These are phyloP conservation scores for Taiozyma sp. DNA, from an alignment of 1,139 yeast genomes.

Conservation along the genomic window DNA sequence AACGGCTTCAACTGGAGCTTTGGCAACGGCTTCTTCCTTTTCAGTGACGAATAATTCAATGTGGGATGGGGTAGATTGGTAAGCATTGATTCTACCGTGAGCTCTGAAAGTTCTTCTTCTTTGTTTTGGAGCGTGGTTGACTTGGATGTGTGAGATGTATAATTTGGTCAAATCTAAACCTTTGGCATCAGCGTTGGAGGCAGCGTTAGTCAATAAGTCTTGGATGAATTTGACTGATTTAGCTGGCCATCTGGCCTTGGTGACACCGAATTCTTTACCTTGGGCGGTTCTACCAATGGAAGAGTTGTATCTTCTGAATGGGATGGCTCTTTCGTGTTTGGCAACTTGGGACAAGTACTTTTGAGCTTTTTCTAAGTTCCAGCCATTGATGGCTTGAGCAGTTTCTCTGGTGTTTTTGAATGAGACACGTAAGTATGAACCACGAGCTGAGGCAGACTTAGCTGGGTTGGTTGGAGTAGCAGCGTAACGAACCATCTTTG, in stretches of 20 bases:
- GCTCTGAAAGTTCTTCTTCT: slow-evolving; percentile 99
- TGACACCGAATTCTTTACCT: slow-evolving; percentile 99
- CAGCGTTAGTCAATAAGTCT: slow-evolving; percentile 95
- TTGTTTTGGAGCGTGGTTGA: slow-evolving; percentile 99
- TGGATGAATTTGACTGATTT: slow-evolving; percentile 95
- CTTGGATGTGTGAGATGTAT: slow-evolving; percentile 97
- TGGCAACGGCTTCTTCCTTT: slow-evolving; percentile 89
- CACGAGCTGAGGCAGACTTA: slow-evolving; percentile 99
- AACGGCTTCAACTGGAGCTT: slow-evolving; percentile 83
- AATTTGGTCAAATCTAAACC: slow-evolving; percentile 95
- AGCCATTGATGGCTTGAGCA: slow-evolving; percentile 96
- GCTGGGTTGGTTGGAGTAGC: slow-evolving; percentile 99
- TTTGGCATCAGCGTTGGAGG: slow-evolving; percentile 98
- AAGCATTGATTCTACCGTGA: slow-evolving; percentile 99
- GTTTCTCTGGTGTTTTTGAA: slow-evolving; percentile 99
- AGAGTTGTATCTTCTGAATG: slow-evolving; percentile 97
- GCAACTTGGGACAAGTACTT: slow-evolving; percentile 93
- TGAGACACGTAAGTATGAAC: slow-evolving; percentile 98
- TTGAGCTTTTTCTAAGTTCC: slow-evolving; percentile 96
- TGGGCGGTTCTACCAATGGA: slow-evolving; percentile 99
- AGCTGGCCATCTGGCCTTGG: slow-evolving; percentile 99
- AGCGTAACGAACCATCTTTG: slow-evolving; percentile 88
- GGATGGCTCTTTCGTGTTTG: slow-evolving; percentile 99
- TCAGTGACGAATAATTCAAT: slow-evolving; percentile 96
- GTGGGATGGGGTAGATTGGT: slow-evolving; percentile 98